Conservation (phyloP, 2,329 filamentous ascomycete genomes). For the Fusarium gaditjirri region DNA sequence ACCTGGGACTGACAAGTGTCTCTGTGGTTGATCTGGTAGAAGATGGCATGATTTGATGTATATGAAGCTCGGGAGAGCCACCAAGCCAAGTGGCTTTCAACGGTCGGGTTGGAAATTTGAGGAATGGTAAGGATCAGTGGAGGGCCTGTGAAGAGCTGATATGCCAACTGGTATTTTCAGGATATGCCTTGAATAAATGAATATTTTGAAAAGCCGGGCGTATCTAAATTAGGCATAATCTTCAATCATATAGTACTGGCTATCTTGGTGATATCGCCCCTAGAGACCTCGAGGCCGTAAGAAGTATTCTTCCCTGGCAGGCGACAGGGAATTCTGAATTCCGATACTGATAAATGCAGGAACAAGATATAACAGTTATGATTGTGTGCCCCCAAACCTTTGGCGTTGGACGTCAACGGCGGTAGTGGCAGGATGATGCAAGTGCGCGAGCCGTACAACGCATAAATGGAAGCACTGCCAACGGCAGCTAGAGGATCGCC, state of each 20-base stretch:
- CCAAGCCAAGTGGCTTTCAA: neutral
- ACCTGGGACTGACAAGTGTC: conserved; percentile 8
- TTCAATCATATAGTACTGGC: conserved; percentile 2
- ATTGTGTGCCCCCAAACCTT: conserved; percentile 10
- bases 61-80: neutral
- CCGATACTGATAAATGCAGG: conserved; percentile 23
- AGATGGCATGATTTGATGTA: conserved; percentile 15
- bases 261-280: neutral
- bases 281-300: neutral
- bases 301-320: neutral
- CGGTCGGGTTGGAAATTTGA: neutral
- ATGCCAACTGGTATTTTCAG: neutral
- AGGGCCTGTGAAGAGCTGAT: neutral
- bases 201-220: neutral
- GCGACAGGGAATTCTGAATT: neutral
- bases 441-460: conserved; percentile 30
- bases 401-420: conserved; percentile 13
- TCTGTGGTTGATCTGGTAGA: conserved; percentile 7
- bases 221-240: conserved; percentile 27
- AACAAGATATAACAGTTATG: conserved; percentile 7
- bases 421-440: conserved; percentile 16
- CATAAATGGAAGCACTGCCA: conserved; percentile 17
- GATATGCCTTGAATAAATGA: conserved; percentile 2
- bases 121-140: neutral
- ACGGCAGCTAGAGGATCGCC: conserved; percentile 16